Evolutionary conservation across 768 basidiomycete genomes (phyloP).

Genomic region (Collybia nuda): DNA sequence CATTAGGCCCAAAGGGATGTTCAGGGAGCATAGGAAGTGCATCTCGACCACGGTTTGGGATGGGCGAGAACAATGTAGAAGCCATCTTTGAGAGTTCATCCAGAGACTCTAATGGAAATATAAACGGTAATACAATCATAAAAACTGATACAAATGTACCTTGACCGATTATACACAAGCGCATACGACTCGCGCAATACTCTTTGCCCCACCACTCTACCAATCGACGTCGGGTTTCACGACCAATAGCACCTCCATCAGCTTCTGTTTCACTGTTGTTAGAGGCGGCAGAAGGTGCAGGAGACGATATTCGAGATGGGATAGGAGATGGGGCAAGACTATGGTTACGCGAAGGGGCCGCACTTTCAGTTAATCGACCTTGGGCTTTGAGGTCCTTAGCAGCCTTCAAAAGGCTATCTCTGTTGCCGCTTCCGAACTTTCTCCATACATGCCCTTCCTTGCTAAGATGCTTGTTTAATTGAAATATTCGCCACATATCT

Average conservation of each 20-base stretch:
- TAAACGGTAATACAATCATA: neutral
- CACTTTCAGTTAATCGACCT: slow-evolving; percentile 35
- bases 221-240: slow-evolving; percentile 74
- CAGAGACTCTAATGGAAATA: slow-evolving; percentile 56
- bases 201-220: slow-evolving; percentile 85
- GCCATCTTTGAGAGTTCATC: slow-evolving; percentile 68
- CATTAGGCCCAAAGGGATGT: slow-evolving; percentile 73
- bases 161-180: slow-evolving; percentile 75
- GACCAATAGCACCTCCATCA: slow-evolving; percentile 76
- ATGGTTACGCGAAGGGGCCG: slow-evolving; percentile 21
- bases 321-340: slow-evolving; percentile 42
- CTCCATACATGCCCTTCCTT: slow-evolving; percentile 80
- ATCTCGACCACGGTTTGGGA: slow-evolving; percentile 61
- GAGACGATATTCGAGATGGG: slow-evolving; percentile 58
- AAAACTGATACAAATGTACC: slow-evolving; percentile 38
- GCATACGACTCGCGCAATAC: slow-evolving; percentile 84
- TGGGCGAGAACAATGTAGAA: slow-evolving; percentile 68
- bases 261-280: slow-evolving; percentile 59
- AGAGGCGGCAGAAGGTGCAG: slow-evolving; percentile 57
- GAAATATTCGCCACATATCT: slow-evolving; percentile 93
- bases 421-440: slow-evolving; percentile 91
- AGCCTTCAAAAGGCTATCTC: slow-evolving; percentile 65
- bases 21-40: slow-evolving; percentile 63
- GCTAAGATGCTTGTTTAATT: slow-evolving; percentile 86
- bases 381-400: slow-evolving; percentile 57